phyloP scores from a whole-genome alignment of 306 rosid species.

The Oemleria cerasiformis region DNA sequence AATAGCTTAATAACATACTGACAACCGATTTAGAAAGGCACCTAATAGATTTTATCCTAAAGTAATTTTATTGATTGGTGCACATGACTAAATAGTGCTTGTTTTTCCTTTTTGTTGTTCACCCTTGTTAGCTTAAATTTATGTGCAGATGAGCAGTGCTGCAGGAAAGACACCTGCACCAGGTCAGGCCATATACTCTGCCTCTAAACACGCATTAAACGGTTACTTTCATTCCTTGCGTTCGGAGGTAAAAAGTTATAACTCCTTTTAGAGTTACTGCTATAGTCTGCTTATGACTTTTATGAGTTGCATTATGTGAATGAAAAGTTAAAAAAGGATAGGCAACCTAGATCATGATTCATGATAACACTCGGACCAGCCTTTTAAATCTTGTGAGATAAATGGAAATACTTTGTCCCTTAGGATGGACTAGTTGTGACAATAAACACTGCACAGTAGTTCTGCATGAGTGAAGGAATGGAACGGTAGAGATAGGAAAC shows the following conservation, averaged over 20 bases:
- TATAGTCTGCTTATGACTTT: background rate
- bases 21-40: background rate
- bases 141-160: slow-evolving; percentile 87
- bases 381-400: background rate
- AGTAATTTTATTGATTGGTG: background rate
- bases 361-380: too few relatives aligned
- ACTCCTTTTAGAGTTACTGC: slow-evolving; percentile 8
- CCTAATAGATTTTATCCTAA: background rate
- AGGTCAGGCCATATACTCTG: slow-evolving; percentile 92
- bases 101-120: slow-evolving; percentile 13
- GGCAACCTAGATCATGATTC: too few relatives aligned
- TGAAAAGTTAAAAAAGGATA: background rate
- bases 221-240: slow-evolving; percentile 92
- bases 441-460: background rate
- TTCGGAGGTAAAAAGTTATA: slow-evolving; percentile 63
- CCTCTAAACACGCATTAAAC: slow-evolving; percentile 85
- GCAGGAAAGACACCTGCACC: slow-evolving; percentile 96
- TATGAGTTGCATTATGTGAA: background rate
- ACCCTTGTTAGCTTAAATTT: slow-evolving; percentile 15
- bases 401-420: background rate
- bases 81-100: slow-evolving; percentile 2
- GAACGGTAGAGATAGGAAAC: background rate
- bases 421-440: background rate
- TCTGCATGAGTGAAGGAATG: background rate
- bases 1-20: background rate